phyloP scores from a whole-genome alignment of 208 protist species.

The Acanthamoeba royreba region DNA sequence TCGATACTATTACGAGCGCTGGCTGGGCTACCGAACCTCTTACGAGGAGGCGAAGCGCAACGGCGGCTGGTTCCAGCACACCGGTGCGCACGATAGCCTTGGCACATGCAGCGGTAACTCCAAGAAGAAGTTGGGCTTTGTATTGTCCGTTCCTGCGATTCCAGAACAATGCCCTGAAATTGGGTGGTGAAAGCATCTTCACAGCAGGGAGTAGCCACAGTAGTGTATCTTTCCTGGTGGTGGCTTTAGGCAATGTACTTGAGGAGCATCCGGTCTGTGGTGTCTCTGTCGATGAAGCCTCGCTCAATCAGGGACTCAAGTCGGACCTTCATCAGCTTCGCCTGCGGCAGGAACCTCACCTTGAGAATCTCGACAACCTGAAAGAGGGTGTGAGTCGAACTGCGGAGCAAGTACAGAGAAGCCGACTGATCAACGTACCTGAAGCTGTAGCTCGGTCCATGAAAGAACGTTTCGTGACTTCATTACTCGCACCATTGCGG shows the following conservation, averaged over 20 bases:
- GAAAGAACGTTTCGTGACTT: slow-evolving; percentile 44
- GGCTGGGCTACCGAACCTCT: no score
- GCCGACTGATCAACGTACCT: background rate
- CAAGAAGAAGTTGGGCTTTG: no score
- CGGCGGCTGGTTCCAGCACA: no score
- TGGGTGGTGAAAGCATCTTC: no score
- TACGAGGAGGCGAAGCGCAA: no score
- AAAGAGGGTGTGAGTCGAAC: background rate
- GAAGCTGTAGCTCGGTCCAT: slow-evolving; percentile 37
- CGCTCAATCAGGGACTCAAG: slow-evolving; percentile 47
- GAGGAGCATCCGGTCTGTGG: background rate
- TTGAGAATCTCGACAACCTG: slow-evolving; percentile 47
- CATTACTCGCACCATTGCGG: slow-evolving; percentile 43
- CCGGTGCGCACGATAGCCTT: no score
- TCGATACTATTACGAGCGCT: no score
- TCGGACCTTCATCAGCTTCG: slow-evolving; percentile 31
- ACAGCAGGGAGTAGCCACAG: no score
- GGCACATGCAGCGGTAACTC: no score
- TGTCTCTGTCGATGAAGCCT: slow-evolving; percentile 36
- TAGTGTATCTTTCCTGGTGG: background rate
- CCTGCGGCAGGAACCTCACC: background rate
- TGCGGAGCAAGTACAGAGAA: background rate
- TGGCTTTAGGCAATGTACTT: slow-evolving; percentile 44
- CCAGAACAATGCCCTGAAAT: no score
- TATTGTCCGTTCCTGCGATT: no score